Evolutionary conservation across 2,329 filamentous ascomycete genomes (phyloP), one percentile per base, ranked within the genome.

Genomic region (Sporothrix pallida): DNA sequence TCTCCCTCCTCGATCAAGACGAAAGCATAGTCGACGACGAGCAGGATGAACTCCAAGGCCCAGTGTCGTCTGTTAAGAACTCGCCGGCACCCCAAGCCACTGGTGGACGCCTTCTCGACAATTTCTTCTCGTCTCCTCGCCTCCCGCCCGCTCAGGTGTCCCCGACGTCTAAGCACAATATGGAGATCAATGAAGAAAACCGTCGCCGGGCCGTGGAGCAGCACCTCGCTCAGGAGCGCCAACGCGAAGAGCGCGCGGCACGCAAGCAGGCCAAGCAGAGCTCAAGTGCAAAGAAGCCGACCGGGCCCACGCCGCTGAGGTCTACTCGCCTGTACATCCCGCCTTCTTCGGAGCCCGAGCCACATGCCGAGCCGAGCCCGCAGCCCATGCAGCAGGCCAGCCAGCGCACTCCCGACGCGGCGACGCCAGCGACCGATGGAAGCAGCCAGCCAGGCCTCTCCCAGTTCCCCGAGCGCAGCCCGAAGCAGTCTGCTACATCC

Each of bases 101-200:
- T 4, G 26, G 31, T 37, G 31, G 52, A 1, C 72, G 68, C 4
- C 65, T 75, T 15, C 72, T 77, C 7, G 76, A 75, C 54, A 72
- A 74, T 9, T 90, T 89, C 78, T 90, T 90, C 78, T 90, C 88
- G 0, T 89, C 88, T 2, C 87, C 88, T 0, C 84, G 84, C 0
- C 76, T 79, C 8, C 76, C 84, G 37, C 84, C 83, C 1, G 77
- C 78, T 4, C 78, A 78, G 70, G 76, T 77, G 31, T 69, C 71
- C 1, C 77, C 75, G 1, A 74, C 75, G 6, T 74, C 74, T 2
- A 73, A 75, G 20, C 10, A 72, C 3, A 74, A 75, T 56, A 74
- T 76, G 37, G 42, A 54, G 23, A 72, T 74, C 31, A 76, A 76
- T 12, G 75, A 76, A 42, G 48, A 73, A 54, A 74, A 72, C 23